A percentile compares a stretch with the other conserved stretches of the same genome.
These are phyloP conservation scores for Melastoma candidum DNA, from an alignment of 441 rosid genomes.

Conservation along the genomic window DNA sequence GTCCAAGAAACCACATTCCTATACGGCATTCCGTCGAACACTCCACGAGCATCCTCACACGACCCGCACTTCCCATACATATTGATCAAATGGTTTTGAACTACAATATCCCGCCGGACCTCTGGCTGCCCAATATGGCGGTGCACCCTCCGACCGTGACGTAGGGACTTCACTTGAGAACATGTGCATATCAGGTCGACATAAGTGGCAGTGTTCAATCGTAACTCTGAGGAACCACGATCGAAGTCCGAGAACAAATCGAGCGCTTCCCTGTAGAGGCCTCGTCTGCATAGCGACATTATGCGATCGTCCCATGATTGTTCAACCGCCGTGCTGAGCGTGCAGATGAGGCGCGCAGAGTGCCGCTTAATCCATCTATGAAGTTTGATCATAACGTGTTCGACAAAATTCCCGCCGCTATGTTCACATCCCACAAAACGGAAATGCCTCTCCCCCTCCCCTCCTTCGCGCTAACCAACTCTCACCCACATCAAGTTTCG, in stretches of 20 bases:
- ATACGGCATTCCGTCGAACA: constrained; percentile 42
- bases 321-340: constrained; percentile 11
- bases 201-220: constrained; percentile 21
- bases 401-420: too few relatives aligned
- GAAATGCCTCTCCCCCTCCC: too few relatives aligned
- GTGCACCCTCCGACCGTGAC: constrained; percentile 36
- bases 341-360: too few relatives aligned
- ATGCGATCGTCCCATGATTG: constrained; percentile 30
- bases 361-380: too few relatives aligned
- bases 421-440: too few relatives aligned
- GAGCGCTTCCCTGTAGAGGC: constrained; percentile 32
- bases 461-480: too few relatives aligned
- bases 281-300: constrained; percentile 26
- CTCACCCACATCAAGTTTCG: too few relatives aligned
- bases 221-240: constrained; percentile 18
- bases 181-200: constrained; percentile 34
- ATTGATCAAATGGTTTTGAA: constrained; percentile 36
- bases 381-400: too few relatives aligned
- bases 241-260: constrained; percentile 29
- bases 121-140: constrained; percentile 27
- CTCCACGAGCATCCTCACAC: constrained; percentile 35
- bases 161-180: constrained; percentile 30
- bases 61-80: constrained; percentile 61
- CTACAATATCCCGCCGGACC: constrained; percentile 28
- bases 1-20: constrained; percentile 47